Conservation (phyloP, 192 early-diverging fungal genomes). For the Linnemannia schmuckeri region DNA sequence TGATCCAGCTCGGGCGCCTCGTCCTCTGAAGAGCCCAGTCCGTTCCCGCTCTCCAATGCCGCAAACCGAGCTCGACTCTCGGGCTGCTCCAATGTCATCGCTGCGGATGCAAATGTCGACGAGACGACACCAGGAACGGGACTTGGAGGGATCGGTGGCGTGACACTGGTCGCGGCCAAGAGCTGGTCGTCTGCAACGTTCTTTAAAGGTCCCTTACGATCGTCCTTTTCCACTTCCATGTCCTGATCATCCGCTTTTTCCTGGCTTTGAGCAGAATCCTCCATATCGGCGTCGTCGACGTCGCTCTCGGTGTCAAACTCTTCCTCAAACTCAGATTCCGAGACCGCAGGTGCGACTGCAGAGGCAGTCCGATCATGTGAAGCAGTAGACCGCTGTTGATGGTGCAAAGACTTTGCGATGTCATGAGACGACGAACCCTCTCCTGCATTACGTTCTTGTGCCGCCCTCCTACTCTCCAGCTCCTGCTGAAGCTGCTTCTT, state of each 20-base stretch:
- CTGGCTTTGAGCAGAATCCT: background rate
- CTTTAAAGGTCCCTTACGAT: constrained; percentile 16
- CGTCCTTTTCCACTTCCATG: background rate
- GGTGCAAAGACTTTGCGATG: background rate
- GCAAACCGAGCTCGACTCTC: constrained; percentile 36
- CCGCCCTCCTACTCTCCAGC: background rate
- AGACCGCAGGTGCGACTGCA: background rate
- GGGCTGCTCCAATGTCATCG: constrained; percentile 33
- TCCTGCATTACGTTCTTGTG: background rate
- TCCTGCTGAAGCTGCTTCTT: constrained; percentile 17
- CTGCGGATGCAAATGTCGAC: constrained; percentile 34
- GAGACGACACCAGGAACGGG: constrained; percentile 22
- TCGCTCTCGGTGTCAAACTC: constrained; percentile 56
- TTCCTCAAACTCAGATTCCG: constrained; percentile 36
- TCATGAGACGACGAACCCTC: background rate
- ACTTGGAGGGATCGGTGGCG: constrained; percentile 29
- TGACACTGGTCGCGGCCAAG: constrained; percentile 10
- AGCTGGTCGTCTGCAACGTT: constrained; percentile 22
- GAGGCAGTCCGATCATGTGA: background rate
- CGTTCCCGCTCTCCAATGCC: constrained; percentile 21
- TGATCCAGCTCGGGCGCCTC: constrained; percentile 17
- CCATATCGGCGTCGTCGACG: constrained; percentile 17
- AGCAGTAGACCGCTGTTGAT: background rate
- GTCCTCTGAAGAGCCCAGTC: constrained; percentile 18
- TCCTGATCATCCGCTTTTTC: background rate